A percentile compares a stretch with the other conserved stretches of the same genome.
Evolutionary conservation across 495 filamentous ascomycete species (phyloP).

Genomic region (Tuber melanosporum): DNA sequence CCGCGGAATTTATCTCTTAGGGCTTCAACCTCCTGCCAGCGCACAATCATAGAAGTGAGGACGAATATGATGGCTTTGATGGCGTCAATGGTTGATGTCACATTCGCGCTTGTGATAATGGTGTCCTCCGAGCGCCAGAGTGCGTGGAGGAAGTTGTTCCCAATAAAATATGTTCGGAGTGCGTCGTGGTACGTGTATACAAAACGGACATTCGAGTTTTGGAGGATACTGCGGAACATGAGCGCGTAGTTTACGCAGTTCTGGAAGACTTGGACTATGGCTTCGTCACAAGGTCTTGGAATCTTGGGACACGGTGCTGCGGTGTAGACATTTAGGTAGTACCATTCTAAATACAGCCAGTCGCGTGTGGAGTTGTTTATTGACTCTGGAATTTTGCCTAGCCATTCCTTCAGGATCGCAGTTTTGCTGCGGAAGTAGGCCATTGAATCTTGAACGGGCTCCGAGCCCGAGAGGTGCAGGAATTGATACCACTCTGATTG

Average conservation of each 20-base stretch:
- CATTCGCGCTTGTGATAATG: slow-evolving; percentile 41
- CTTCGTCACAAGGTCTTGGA: slow-evolving; percentile 60
- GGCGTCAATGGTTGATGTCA: slow-evolving; percentile 29
- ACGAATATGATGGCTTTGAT: slow-evolving; percentile 39
- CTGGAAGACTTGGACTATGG: slow-evolving; percentile 71
- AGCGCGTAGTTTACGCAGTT: slow-evolving; percentile 67
- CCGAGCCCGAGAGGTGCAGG: slow-evolving; percentile 64
- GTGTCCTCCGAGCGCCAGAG: slow-evolving; percentile 52
- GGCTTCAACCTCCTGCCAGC: slow-evolving; percentile 40
- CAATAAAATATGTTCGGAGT: slow-evolving; percentile 64
- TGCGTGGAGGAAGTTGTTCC: slow-evolving; percentile 61
- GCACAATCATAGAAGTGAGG: slow-evolving; percentile 39
- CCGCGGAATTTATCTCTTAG: slow-evolving; percentile 39
- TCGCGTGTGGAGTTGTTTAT: slow-evolving; percentile 56
- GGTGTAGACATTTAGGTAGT: slow-evolving; percentile 79
- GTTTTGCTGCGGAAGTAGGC: slow-evolving; percentile 59
- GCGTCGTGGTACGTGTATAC: slow-evolving; percentile 69
- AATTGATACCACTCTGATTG: slow-evolving; percentile 78
- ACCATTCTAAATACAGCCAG: slow-evolving; percentile 70
- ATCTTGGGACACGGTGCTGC: slow-evolving; percentile 65
- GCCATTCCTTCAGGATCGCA: slow-evolving; percentile 61
- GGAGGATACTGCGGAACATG: slow-evolving; percentile 53
- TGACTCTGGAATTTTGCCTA: slow-evolving; percentile 53
- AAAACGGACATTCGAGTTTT: slow-evolving; percentile 46
- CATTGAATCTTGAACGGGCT: slow-evolving; percentile 55